Evolutionary conservation across 116 monocot genomes (phyloP).

Genomic region (Trichopus zeylanicus): DNA sequence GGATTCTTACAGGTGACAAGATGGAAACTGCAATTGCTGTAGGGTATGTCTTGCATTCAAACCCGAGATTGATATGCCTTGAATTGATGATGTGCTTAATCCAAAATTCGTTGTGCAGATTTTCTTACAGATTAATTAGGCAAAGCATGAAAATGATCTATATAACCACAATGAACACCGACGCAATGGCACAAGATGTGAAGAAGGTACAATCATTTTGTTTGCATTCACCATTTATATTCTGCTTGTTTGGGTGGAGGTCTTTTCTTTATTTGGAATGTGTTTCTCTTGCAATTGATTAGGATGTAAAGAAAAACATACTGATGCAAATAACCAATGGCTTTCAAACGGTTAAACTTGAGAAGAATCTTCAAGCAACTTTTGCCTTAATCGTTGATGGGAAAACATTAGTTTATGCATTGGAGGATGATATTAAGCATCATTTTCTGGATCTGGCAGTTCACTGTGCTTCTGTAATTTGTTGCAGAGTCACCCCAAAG

Average conservation of each 20-base stretch:
- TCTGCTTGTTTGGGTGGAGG: neutral
- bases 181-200: constrained; percentile 29
- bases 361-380: constrained; percentile 64
- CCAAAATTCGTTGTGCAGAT: constrained; percentile 22
- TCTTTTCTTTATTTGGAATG: constrained; percentile 18
- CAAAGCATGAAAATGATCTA: constrained; percentile 62
- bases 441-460: constrained; percentile 64
- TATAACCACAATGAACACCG: constrained; percentile 36
- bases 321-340: constrained; percentile 63
- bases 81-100: neutral
- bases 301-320: constrained; percentile 55
- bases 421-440: constrained; percentile 68
- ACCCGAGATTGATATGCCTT: neutral
- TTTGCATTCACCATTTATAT: neutral
- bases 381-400: constrained; percentile 88
- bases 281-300: constrained; percentile 9
- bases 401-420: constrained; percentile 64
- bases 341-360: constrained; percentile 53
- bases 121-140: constrained; percentile 65
- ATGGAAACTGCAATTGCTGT: constrained; percentile 84
- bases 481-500: constrained; percentile 80
- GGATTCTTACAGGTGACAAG: constrained; percentile 78
- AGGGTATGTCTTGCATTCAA: constrained; percentile 23
- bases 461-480: constrained; percentile 78
- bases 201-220: constrained; percentile 23